Conservation (phyloP, 352 stramenopile species). For the Phytophthora agathidicida region DNA sequence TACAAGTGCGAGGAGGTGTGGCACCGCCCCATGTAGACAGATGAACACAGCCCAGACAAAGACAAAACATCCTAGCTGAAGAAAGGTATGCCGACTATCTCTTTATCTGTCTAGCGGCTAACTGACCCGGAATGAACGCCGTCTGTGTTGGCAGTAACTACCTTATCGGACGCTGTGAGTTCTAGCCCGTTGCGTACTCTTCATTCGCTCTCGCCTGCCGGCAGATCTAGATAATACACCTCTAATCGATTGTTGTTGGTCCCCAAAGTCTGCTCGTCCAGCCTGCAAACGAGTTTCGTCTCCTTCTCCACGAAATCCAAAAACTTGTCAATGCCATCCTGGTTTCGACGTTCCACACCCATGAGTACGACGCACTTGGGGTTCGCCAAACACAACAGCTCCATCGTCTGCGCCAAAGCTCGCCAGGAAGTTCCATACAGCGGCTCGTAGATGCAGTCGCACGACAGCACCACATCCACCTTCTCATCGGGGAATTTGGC, state of each 20-base stretch:
- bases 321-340: slow-evolving; percentile 85
- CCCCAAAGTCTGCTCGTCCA: slow-evolving; percentile 51
- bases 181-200: slow-evolving; percentile 8
- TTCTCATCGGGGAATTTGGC: slow-evolving; percentile 46
- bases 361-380: slow-evolving; percentile 70
- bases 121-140: slow-evolving; percentile 8
- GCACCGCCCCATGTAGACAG: slow-evolving; percentile 83
- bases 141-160: no score
- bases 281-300: slow-evolving; percentile 52
- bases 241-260: slow-evolving; percentile 69
- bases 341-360: slow-evolving; percentile 78
- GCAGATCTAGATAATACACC: slow-evolving; percentile 66
- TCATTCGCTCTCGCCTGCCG: slow-evolving; percentile 6
- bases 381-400: slow-evolving; percentile 68
- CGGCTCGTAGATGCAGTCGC: slow-evolving; percentile 95
- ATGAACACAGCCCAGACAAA: slow-evolving; percentile 20
- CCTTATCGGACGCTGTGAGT: no score
- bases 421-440: slow-evolving; percentile 94
- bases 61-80: slow-evolving; percentile 14
- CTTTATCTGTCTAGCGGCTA: slow-evolving; percentile 16
- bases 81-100: slow-evolving; percentile 7
- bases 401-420: slow-evolving; percentile 88
- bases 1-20: slow-evolving; percentile 95
- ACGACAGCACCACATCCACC: slow-evolving; percentile 94
- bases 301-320: slow-evolving; percentile 57